Evolutionary conservation across 495 filamentous ascomycete species (phyloP).

Genomic region (Penicillium subrubescens): DNA sequence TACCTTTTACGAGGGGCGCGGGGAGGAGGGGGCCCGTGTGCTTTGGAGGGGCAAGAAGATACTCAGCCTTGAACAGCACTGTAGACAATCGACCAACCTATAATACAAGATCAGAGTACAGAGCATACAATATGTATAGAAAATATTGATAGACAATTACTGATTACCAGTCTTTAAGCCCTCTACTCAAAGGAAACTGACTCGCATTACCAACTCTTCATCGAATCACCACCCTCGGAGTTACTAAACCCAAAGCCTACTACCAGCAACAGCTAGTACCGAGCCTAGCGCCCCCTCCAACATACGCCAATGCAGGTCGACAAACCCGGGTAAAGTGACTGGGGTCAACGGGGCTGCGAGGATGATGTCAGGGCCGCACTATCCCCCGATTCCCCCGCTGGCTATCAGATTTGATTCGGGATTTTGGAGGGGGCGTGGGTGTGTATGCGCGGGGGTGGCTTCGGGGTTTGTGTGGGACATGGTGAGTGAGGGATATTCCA

Average conservation of each 20-base stretch:
- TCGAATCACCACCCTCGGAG: background rate
- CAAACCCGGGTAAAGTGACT: constrained; percentile 8
- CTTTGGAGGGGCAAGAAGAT: background rate
- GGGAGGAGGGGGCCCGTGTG: constrained; percentile 8
- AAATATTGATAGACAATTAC: too few species aligned
- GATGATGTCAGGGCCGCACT: background rate
- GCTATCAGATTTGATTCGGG: background rate
- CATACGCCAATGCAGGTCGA: constrained; percentile 19
- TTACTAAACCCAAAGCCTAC: background rate
- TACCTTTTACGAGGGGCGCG: background rate
- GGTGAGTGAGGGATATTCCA: too few species aligned
- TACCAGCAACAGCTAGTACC: background rate
- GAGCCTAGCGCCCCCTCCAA: background rate
- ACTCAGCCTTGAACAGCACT: background rate
- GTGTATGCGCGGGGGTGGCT: background rate
- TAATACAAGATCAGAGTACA: too few species aligned
- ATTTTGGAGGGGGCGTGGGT: background rate
- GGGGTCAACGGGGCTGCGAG: constrained; percentile 3
- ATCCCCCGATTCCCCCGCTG: background rate
- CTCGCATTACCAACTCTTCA: background rate
- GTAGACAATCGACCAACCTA: too few species aligned
- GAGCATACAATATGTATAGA: too few species aligned
- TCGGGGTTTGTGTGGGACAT: background rate
- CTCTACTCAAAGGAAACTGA: background rate
- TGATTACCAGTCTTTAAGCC: too few species aligned